These are phyloP conservation scores for Eutrema heterophyllum DNA, from an alignment of 345 rosid species.

Conservation along the genomic window DNA sequence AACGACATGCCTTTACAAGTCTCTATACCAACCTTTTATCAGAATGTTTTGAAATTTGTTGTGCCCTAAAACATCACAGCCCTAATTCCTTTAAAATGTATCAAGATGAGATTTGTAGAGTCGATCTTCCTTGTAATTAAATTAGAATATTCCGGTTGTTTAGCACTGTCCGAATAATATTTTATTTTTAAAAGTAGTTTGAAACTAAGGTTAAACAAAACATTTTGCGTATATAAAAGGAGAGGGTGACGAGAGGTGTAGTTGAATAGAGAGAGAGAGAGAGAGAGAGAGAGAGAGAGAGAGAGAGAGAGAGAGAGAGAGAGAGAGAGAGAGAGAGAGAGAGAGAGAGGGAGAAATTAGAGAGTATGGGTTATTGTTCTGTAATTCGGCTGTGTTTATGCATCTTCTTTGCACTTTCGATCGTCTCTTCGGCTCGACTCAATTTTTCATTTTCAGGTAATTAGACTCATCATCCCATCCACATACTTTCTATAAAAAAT, in stretches of 20 bases:
- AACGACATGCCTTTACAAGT: conserved; percentile 1
- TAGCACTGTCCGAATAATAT: not conserved
- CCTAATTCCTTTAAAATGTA: not conserved
- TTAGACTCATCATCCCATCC: not conserved
- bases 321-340: not conserved
- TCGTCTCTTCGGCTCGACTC: conserved; percentile 35
- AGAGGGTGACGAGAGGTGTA: conserved; percentile 3
- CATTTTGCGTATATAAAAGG: conserved; percentile 24
- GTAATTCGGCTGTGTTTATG: conserved; percentile 24
- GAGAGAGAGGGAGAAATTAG: not conserved
- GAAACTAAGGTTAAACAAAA: not conserved
- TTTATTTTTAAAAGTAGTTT: conserved; percentile 1
- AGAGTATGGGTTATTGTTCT: conserved; percentile 17
- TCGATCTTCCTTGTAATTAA: not conserved
- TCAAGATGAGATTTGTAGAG: not conserved
- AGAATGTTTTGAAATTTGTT: not conserved
- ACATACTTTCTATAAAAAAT: too few relatives aligned
- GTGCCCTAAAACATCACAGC: not conserved
- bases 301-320: not conserved
- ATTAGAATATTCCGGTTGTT: not conserved
- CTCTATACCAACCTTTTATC: not conserved
- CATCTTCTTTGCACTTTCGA: conserved; percentile 23
- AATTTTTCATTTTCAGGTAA: conserved; percentile 36
- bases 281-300: not conserved
- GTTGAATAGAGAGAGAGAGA: conserved; percentile 7